A percentile compares a stretch with the other conserved stretches of the same genome.
Evolutionary conservation across 495 filamentous ascomycete species (phyloP).

Genomic region (Sporormia fimetaria): DNA sequence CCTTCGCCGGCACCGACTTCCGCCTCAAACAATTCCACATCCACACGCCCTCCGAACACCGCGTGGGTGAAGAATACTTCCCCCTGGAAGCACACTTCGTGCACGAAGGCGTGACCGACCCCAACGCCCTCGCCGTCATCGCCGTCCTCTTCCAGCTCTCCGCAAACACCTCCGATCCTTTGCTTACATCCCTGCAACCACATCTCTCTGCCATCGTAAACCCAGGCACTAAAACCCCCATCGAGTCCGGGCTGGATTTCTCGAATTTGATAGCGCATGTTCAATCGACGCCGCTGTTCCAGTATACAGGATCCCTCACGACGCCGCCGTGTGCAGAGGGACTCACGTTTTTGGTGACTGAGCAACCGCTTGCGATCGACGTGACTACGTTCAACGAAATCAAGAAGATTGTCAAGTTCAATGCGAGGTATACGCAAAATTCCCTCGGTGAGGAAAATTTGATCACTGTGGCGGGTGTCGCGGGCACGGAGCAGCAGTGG

Average conservation of each 20-base stretch:
- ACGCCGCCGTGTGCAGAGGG: constrained; percentile 58
- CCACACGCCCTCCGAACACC: constrained; percentile 59
- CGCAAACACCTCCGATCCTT: constrained; percentile 32
- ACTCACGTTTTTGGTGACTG: constrained; percentile 47
- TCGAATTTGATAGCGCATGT: constrained; percentile 41
- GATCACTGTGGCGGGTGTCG: constrained; percentile 23
- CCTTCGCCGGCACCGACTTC: constrained; percentile 38
- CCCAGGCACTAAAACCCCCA: constrained; percentile 45
- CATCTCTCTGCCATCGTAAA: constrained; percentile 41
- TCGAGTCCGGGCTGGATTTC: constrained; percentile 44
- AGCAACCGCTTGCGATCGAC: constrained; percentile 41
- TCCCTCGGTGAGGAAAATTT: constrained; percentile 43
- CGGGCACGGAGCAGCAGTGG: background rate
- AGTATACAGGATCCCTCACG: constrained; percentile 54
- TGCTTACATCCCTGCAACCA: constrained; percentile 45
- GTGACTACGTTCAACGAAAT: constrained; percentile 43
- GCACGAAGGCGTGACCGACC: constrained; percentile 36
- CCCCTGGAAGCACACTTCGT: constrained; percentile 59
- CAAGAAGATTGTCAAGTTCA: constrained; percentile 53
- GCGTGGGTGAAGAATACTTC: constrained; percentile 43
- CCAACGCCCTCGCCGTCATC: constrained; percentile 41
- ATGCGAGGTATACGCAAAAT: constrained; percentile 53
- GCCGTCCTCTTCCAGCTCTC: constrained; percentile 49
- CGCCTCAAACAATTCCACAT: constrained; percentile 56
- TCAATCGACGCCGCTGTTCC: constrained; percentile 39